Base-by-base conservation (phyloP, 169 alveolate genomes). In the Plasmodium yoelii region DNA sequence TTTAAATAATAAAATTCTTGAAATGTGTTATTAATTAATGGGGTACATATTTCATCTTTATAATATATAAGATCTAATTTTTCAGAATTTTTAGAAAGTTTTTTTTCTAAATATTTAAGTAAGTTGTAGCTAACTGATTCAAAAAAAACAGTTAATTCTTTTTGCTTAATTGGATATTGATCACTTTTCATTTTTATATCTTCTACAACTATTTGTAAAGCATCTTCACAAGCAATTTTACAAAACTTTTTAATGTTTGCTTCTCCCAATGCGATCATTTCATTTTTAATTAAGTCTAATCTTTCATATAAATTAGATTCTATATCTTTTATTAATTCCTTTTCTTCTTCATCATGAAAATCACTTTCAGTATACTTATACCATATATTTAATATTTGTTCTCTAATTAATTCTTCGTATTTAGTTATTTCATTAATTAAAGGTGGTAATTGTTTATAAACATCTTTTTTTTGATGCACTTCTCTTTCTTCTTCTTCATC, bases 181-280 rank as follows among this genome's bases (percentile, higher is more conserved):
- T 86, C 91, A 53, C 91, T 86, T 72, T 86, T 86, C 91, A 86
- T 86, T 70, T 86, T 86, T 4, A 86, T 42, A 39, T 86, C 91
- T 63, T 86, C 91, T 19, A 69, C 65, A 39, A 86, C 87, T 18
- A 86, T 86, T 86, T 86, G 91, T 61, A 86, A 70, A 15, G 91
- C 86, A 68, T 86, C 91, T 69, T 86, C 91, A 69, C 91, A 86
- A n/a, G 91, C 91, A 57, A 86, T 59, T 86, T 86, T 86, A 55
- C 91, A 86, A 59, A 86, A 86, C 61, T 86, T 86, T 1, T 63
- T 47, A 70, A 86, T 86, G 46, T 86, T 86, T 2, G 73, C 19
- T 86, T 86, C 91, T 19, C 91, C 91, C 49, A 86, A 70, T 19
- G 69, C 77, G 1, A 86, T n/a, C 91, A 86, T 86, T 60, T 86